A percentile compares a stretch with the other conserved stretches of the same genome.
phyloP scores from a whole-genome alignment of 75 land plant species.

The Pinus albicaulis region DNA sequence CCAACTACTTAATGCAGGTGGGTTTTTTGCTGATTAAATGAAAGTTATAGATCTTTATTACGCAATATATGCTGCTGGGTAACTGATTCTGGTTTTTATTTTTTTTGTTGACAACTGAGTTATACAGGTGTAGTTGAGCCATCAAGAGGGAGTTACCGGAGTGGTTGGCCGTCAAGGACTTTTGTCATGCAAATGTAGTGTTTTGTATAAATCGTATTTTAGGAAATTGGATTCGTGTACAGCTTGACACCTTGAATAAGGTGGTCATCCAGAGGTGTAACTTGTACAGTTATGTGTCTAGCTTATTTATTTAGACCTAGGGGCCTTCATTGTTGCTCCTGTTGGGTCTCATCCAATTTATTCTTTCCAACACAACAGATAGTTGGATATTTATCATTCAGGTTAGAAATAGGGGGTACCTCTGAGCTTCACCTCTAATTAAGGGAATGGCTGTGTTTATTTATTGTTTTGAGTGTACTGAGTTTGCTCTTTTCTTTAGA shows the following conservation, averaged over 20 bases:
- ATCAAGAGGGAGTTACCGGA: not conserved
- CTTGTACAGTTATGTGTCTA: not conserved
- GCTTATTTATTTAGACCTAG: slow-evolving; percentile 12
- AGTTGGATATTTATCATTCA: not conserved
- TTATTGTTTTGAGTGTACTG: not conserved
- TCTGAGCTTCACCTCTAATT: not conserved
- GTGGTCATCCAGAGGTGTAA: not conserved
- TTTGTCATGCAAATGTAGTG: not conserved
- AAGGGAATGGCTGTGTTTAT: not conserved
- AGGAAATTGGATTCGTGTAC: slow-evolving; percentile 1
- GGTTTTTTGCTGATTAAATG: not conserved
- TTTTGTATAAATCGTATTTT: not conserved
- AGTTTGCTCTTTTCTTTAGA: not conserved
- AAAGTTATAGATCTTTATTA: not conserved
- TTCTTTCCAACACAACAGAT: slow-evolving; percentile 7
- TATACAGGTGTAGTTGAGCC: not conserved
- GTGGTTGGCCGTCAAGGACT: not conserved
- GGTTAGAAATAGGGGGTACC: not conserved
- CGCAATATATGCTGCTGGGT: not conserved
- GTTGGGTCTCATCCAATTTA: not conserved
- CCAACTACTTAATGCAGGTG: not conserved
- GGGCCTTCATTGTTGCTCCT: slow-evolving; percentile 5
- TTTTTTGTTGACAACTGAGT: not conserved
- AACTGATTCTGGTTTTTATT: not conserved
- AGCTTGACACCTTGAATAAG: not conserved